Evolutionary conservation across 352 stramenopile species (phyloP).

Genomic region (Globisporangium cederbergense): DNA sequence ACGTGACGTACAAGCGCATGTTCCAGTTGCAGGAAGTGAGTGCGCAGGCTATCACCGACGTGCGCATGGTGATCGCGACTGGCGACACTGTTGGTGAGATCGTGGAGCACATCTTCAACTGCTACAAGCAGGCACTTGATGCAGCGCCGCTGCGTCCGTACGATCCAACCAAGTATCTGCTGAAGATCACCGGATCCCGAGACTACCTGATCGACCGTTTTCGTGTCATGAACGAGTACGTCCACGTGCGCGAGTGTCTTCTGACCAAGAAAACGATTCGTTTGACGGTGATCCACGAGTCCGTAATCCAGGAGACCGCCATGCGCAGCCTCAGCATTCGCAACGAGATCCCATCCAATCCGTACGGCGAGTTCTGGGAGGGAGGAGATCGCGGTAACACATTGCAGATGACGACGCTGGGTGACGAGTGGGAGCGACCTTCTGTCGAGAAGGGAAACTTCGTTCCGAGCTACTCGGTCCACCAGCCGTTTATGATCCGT

Average conservation of each 20-base stretch:
- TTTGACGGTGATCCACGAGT: slow-evolving; percentile 83
- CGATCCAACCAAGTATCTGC: slow-evolving; percentile 73
- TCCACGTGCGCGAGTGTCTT: slow-evolving; percentile 82
- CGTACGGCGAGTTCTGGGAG: slow-evolving; percentile 60
- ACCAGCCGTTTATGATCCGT: slow-evolving; percentile 65
- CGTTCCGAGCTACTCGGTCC: slow-evolving; percentile 51
- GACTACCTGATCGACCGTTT: slow-evolving; percentile 86
- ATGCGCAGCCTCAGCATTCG: slow-evolving; percentile 78
- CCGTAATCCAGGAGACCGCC: slow-evolving; percentile 78
- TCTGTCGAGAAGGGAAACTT: slow-evolving; percentile 31
- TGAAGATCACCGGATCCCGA: slow-evolving; percentile 84
- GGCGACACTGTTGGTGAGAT: slow-evolving; percentile 85
- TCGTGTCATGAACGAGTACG: slow-evolving; percentile 85
- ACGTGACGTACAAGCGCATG: slow-evolving; percentile 81
- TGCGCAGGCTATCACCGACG: slow-evolving; percentile 76
- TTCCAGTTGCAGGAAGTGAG: slow-evolving; percentile 85
- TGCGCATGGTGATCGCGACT: slow-evolving; percentile 81
- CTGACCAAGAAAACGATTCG: slow-evolving; percentile 85
- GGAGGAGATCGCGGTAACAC: slow-evolving; percentile 48
- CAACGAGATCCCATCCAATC: slow-evolving; percentile 48
- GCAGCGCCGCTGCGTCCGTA: slow-evolving; percentile 72
- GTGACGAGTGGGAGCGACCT: slow-evolving; percentile 60
- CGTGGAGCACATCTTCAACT: slow-evolving; percentile 88
- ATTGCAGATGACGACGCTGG: slow-evolving; percentile 70
- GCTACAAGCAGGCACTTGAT: slow-evolving; percentile 79